phyloP scores from a whole-genome alignment of 2,329 filamentous ascomycete species.

The Periconia digitata region DNA sequence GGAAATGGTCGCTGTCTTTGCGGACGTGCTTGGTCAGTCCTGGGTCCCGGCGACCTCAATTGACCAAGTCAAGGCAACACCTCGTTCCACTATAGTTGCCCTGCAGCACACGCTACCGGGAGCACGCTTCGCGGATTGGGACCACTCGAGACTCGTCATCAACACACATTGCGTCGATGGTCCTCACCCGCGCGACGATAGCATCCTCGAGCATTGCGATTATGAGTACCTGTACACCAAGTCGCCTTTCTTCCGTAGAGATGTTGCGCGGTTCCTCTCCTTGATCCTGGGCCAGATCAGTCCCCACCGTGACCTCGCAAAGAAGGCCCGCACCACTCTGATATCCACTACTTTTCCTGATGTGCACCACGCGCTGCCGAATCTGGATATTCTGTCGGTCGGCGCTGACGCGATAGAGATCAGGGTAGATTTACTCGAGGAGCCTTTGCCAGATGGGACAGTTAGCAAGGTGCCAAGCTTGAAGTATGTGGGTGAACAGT shows the following conservation, averaged over 20 bases:
- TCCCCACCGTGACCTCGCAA: conserved; percentile 74
- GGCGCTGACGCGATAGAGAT: conserved; percentile 85
- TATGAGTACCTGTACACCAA: conserved; percentile 86
- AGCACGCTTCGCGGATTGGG: conserved; percentile 59
- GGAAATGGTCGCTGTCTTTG: conserved; percentile 71
- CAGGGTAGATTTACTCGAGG: conserved; percentile 77
- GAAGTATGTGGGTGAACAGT: conserved; percentile 81
- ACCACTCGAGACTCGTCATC: conserved; percentile 65
- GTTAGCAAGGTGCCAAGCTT: conserved; percentile 72
- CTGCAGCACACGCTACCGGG: conserved; percentile 61
- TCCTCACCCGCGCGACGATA: conserved; percentile 61
- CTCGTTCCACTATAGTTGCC: conserved; percentile 69
- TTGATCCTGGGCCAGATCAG: conserved; percentile 78
- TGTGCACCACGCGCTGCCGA: conserved; percentile 77
- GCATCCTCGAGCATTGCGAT: conserved; percentile 70
- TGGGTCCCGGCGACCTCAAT: conserved; percentile 62
- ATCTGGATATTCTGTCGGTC: conserved; percentile 84
- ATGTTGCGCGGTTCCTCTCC: conserved; percentile 76
- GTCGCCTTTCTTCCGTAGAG: conserved; percentile 70
- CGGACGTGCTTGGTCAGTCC: conserved; percentile 76
- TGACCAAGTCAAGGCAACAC: conserved; percentile 55
- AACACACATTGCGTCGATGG: conserved; percentile 76
- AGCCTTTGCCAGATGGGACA: conserved; percentile 64
- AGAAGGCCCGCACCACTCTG: conserved; percentile 77
- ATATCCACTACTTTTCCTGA: conserved; percentile 89